A percentile compares a stretch with the other conserved stretches of the same genome.
phyloP scores from a whole-genome alignment of 192 early-diverging fungal genomes.

The Rhizophagus prolifer region DNA sequence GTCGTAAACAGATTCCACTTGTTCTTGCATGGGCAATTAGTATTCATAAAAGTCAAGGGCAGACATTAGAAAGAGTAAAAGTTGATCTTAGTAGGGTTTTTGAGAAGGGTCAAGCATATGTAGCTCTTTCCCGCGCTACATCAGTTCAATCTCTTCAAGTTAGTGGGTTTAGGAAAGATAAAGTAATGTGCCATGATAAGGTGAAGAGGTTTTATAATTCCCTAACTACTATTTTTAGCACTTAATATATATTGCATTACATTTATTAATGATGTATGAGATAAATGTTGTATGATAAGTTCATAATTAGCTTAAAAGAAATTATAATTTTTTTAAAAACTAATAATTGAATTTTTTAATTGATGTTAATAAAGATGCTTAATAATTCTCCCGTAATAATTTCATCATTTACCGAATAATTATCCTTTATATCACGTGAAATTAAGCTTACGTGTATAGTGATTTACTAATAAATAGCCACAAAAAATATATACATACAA shows the following conservation, averaged over 20 bases:
- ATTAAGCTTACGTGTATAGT: too few relatives aligned
- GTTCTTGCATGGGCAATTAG: conserved; percentile 83
- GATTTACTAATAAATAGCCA: background rate
- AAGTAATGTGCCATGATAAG: conserved; percentile 72
- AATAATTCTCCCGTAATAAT: too few relatives aligned
- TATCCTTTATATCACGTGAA: too few relatives aligned
- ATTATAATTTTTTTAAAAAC: too few relatives aligned
- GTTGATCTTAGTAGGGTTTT: conserved; percentile 78
- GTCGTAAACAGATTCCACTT: conserved; percentile 59
- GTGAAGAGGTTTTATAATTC: conserved; percentile 66
- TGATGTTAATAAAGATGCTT: too few relatives aligned
- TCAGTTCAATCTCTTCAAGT: conserved; percentile 70
- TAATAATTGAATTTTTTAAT: too few relatives aligned
- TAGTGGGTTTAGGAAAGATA: conserved; percentile 58
- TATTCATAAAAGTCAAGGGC: conserved; percentile 88
- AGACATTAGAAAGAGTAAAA: conserved; percentile 73
- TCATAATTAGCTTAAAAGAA: too few relatives aligned
- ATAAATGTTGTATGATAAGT: too few relatives aligned
- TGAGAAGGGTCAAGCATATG: conserved; percentile 83
- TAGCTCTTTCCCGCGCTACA: conserved; percentile 78
- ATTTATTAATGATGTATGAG: too few relatives aligned
- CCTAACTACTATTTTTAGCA: background rate
- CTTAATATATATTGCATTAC: too few relatives aligned
- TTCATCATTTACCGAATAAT: too few relatives aligned
- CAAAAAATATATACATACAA: background rate